These are phyloP conservation scores for Sporisorium reilianum DNA, from an alignment of 1,284 basidiomycete genomes.

Conservation along the genomic window DNA sequence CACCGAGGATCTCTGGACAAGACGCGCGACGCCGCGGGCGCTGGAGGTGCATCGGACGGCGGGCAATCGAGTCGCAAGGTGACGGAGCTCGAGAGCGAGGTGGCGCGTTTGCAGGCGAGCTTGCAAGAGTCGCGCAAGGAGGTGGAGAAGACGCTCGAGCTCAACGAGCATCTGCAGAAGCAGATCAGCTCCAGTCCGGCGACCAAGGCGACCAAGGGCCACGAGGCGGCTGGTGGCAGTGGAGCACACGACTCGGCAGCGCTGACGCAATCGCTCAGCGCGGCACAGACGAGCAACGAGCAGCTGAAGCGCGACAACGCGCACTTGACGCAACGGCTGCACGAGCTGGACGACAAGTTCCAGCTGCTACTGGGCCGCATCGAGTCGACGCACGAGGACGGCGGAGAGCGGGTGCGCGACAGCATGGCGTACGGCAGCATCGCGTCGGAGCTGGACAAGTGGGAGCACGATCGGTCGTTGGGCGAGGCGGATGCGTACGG, in stretches of 20 bases:
- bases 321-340: conserved; percentile 49
- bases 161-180: conserved; percentile 51
- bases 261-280: conserved; percentile 23
- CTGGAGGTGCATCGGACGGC: conserved; percentile 12
- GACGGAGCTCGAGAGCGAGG: conserved; percentile 54
- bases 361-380: conserved; percentile 56
- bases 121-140: conserved; percentile 47
- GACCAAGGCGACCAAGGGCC: conserved; percentile 3
- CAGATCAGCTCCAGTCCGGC: conserved; percentile 29
- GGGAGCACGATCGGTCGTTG: conserved; percentile 50
- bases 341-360: conserved; percentile 62
- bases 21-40: conserved; percentile 21
- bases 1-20: conserved; percentile 46
- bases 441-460: conserved; percentile 63
- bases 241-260: conserved; percentile 17
- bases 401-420: conserved; percentile 35
- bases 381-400: conserved; percentile 52
- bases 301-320: conserved; percentile 58
- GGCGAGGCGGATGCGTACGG: conserved; percentile 28
- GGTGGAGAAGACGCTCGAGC: conserved; percentile 52
- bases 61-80: conserved; percentile 37
- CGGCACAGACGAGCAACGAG: conserved; percentile 52
- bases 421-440: conserved; percentile 58
- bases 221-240: conserved; percentile 14
- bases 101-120: conserved; percentile 43